These are phyloP conservation scores for Talaromyces sp. DNA, from an alignment of 2,329 filamentous ascomycete genomes.

Conservation along the genomic window DNA sequence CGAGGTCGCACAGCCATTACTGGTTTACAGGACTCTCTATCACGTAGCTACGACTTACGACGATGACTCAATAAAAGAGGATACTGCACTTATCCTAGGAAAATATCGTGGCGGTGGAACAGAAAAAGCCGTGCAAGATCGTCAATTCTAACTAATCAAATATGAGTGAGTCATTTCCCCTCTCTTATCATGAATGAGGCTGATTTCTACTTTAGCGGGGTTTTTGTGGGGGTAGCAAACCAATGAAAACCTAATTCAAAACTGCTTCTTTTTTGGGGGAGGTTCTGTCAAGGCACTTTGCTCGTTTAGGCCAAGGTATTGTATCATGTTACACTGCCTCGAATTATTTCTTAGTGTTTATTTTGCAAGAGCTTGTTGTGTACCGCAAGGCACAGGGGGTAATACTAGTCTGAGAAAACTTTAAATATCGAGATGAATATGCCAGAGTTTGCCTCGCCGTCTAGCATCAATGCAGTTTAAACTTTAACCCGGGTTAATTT, in stretches of 20 bases:
- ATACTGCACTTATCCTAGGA: not conserved
- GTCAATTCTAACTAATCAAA: not conserved
- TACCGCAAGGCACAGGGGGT: not conserved
- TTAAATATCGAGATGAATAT: not conserved
- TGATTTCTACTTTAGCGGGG: not conserved
- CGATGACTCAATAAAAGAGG: not conserved
- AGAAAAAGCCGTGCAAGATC: not conserved
- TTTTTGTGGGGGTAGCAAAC: not conserved
- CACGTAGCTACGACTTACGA: not conserved
- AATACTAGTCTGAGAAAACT: not conserved
- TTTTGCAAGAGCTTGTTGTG: not conserved
- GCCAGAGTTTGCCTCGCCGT: not conserved
- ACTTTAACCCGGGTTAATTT: too few relatives aligned
- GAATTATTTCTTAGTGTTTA: too few relatives aligned
- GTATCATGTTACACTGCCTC: too few relatives aligned
- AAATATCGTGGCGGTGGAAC: not conserved
- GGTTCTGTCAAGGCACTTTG: too few relatives aligned
- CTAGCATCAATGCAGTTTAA: too few relatives aligned
- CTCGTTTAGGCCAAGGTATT: too few relatives aligned
- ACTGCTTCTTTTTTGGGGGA: not conserved
- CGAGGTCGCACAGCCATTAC: not conserved
- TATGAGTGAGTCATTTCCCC: not conserved
- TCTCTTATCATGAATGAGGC: not conserved
- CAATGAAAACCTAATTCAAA: not conserved
- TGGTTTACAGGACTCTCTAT: not conserved